Percentiles rank a stretch among this genome's conserved stretches.
These are phyloP conservation scores for Exophiala phaeomuriformis DNA, from an alignment of 2,329 filamentous ascomycete genomes.

Conservation along the genomic window DNA sequence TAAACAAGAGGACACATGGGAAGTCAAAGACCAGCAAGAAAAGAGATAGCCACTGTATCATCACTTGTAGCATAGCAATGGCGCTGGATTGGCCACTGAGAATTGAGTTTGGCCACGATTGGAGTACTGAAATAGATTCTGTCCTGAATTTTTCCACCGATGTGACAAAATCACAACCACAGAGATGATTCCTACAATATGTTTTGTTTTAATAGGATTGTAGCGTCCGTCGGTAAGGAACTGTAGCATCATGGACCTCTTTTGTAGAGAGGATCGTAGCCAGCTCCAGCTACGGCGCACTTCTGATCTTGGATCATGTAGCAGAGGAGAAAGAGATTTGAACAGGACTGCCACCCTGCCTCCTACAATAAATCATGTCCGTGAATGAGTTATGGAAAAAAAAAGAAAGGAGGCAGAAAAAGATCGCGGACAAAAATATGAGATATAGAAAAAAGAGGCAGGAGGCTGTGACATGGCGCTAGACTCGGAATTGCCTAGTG, in stretches of 20 bases:
- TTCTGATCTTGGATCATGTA: slow-evolving; percentile 54
- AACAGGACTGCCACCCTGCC: slow-evolving; percentile 34
- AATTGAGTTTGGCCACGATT: background rate
- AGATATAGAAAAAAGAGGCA: slow-evolving; percentile 18
- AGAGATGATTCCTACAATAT: too few relatives aligned
- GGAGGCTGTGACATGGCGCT: slow-evolving; percentile 9
- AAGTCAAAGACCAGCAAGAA: slow-evolving; percentile 38
- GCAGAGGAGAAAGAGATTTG: slow-evolving; percentile 53
- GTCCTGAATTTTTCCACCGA: background rate
- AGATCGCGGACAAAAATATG: slow-evolving; percentile 10
- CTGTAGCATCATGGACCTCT: slow-evolving; percentile 49
- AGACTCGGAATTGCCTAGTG: slow-evolving; percentile 7
- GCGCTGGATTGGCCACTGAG: slow-evolving; percentile 7
- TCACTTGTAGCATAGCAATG: slow-evolving; percentile 15
- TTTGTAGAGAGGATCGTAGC: slow-evolving; percentile 38
- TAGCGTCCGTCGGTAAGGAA: slow-evolving; percentile 63
- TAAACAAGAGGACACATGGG: slow-evolving; percentile 81
- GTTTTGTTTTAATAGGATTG: slow-evolving; percentile 33
- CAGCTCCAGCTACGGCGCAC: slow-evolving; percentile 58
- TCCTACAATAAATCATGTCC: slow-evolving; percentile 63
- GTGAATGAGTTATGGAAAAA: slow-evolving; percentile 49
- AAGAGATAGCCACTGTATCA: slow-evolving; percentile 22
- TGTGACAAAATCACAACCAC: background rate
- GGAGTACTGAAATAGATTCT: slow-evolving; percentile 2
- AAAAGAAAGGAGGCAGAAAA: slow-evolving; percentile 24